Conservation (phyloP, 371 early-diverging fungal species). For the Nematocida major region DNA sequence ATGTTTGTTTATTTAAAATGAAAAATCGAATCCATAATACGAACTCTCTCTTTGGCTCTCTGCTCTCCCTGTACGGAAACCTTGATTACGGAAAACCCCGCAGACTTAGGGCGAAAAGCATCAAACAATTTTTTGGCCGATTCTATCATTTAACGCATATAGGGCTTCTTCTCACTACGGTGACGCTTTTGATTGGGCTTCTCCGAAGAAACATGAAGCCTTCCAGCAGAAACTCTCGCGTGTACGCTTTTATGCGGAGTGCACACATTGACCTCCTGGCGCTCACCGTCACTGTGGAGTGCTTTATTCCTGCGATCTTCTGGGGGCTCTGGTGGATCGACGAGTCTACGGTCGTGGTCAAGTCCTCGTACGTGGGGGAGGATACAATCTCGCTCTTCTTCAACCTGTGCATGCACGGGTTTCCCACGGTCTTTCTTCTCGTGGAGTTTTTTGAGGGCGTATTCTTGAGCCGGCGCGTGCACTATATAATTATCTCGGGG, state of each 20-base stretch:
- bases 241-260: not conserved
- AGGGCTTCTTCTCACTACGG: constrained; percentile 16
- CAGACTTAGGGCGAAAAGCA: not conserved
- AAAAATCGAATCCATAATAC: not conserved
- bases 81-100: constrained; percentile 35
- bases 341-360: constrained; percentile 4
- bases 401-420: constrained; percentile 50
- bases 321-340: constrained; percentile 43
- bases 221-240: not conserved
- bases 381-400: constrained; percentile 47
- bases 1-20: not conserved
- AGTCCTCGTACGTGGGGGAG: constrained; percentile 9
- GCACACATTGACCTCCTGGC: constrained; percentile 6
- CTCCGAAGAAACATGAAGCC: not conserved
- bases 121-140: not conserved
- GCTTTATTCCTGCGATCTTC: constrained; percentile 32
- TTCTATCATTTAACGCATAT: constrained; percentile 46
- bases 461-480: not conserved
- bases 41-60: not conserved
- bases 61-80: constrained; percentile 21
- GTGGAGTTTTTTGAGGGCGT: constrained; percentile 34
- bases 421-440: constrained; percentile 32
- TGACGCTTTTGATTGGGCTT: not conserved
- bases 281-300: constrained; percentile 13
- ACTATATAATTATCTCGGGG: constrained; percentile 5